phyloP scores from a whole-genome alignment of 345 rosid genomes.

The Anastatica hierochuntica region DNA sequence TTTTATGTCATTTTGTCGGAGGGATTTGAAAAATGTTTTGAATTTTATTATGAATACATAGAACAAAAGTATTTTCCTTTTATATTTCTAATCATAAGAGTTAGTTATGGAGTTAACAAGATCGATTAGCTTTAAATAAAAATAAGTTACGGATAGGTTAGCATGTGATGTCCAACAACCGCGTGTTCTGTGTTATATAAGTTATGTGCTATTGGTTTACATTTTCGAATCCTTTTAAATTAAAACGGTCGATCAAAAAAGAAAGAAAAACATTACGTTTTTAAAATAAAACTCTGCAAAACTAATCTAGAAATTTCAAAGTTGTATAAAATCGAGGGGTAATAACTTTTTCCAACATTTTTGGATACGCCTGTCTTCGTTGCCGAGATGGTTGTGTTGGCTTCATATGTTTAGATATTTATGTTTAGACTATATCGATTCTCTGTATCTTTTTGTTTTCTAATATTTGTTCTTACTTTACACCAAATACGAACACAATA shows the following conservation, averaged over 20 bases:
- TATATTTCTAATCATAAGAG: neutral
- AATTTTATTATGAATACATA: no score
- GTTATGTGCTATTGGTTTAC: no score
- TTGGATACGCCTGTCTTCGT: constrained; percentile 27
- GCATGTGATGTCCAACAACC: no score
- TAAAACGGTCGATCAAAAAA: no score
- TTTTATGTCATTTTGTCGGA: constrained; percentile 27
- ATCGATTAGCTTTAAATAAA: no score
- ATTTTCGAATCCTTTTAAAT: no score
- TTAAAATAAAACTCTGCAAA: neutral
- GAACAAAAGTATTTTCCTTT: no score
- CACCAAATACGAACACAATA: constrained; percentile 11
- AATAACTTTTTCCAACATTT: constrained; percentile 26
- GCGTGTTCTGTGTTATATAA: no score
- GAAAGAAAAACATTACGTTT: no score
- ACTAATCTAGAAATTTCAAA: neutral
- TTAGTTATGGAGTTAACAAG: neutral
- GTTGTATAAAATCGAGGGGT: constrained; percentile 2
- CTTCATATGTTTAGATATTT: constrained; percentile 27
- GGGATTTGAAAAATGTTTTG: neutral
- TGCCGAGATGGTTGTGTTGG: constrained; percentile 24
- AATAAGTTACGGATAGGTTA: no score
- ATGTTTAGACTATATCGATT: constrained; percentile 25
- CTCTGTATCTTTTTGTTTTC: constrained; percentile 28
- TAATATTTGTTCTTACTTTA: constrained; percentile 9